Conservation (phyloP, 2,329 filamentous ascomycete species). For the Ambrosiella xylebori region DNA sequence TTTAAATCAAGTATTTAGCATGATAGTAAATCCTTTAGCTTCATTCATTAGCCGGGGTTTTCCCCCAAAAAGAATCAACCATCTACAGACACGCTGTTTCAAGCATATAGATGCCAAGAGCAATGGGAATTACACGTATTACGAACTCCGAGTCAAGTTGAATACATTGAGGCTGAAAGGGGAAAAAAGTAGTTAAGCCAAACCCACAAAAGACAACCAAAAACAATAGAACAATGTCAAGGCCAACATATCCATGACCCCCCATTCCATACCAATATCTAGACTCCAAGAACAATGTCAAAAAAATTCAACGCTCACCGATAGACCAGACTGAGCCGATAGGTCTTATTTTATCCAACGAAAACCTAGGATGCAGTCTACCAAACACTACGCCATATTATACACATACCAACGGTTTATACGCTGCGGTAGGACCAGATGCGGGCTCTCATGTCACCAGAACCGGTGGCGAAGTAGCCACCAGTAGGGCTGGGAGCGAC, state of each 20-base stretch:
- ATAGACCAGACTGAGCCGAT: neutral
- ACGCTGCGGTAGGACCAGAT: conserved; percentile 72
- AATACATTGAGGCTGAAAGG: too few relatives aligned
- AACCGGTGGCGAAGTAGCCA: conserved; percentile 83
- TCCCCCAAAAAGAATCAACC: too few relatives aligned
- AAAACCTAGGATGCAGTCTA: too few relatives aligned
- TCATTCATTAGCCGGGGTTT: too few relatives aligned
- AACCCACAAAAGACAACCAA: conserved; percentile 2
- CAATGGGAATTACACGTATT: too few relatives aligned
- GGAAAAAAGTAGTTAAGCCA: neutral
- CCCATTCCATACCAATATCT: neutral
- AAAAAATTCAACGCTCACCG: neutral
- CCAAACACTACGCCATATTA: neutral
- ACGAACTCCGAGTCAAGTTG: too few relatives aligned
- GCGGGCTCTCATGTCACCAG: conserved; percentile 89
- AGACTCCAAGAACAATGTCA: neutral
- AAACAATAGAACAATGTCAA: conserved; percentile 3
- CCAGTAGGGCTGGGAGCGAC: conserved; percentile 85
- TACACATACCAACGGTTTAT: neutral
- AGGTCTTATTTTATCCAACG: neutral
- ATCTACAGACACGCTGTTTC: too few relatives aligned
- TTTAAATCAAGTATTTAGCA: too few relatives aligned
- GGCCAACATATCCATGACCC: neutral
- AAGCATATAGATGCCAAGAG: too few relatives aligned
- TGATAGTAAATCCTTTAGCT: too few relatives aligned